A percentile compares a stretch with the other conserved stretches of the same genome.
Conservation (phyloP, 1,284 basidiomycete species). For the Cerrena zonata region DNA sequence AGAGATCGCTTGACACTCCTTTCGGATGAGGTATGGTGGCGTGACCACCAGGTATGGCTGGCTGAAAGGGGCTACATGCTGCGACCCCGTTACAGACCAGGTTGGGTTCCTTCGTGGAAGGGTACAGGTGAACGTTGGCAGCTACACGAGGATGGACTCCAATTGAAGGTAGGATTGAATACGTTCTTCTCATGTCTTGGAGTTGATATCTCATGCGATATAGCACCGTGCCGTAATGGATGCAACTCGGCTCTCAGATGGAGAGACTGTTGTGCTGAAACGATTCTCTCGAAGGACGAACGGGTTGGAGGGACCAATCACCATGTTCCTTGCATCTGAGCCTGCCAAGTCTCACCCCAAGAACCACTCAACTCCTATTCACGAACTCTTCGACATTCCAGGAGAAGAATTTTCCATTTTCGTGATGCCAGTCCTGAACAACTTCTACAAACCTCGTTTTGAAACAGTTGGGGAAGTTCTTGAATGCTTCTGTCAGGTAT, state of each 20-base stretch:
- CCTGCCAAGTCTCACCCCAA: constrained; percentile 14
- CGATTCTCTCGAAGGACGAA: constrained; percentile 1
- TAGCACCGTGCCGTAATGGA: constrained; percentile 17
- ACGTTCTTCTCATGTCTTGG: too few species aligned
- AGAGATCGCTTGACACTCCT: too few species aligned
- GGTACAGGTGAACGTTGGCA: too few species aligned
- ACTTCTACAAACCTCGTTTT: constrained; percentile 17
- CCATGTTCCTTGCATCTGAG: constrained; percentile 12
- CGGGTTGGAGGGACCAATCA: constrained; percentile 20
- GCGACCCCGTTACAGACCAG: constrained; percentile 13
- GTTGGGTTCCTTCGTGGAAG: constrained; percentile 17
- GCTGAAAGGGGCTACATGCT: constrained; percentile 15
- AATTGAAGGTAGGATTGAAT: too few species aligned
- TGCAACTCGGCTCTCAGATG: constrained; percentile 19
- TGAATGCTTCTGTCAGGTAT: constrained; percentile 22
- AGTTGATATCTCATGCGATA: too few species aligned
- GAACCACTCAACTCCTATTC: constrained; percentile 24
- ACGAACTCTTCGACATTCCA: constrained; percentile 19
- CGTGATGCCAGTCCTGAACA: constrained; percentile 24
- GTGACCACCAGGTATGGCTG: constrained; percentile 16
- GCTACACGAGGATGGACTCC: too few species aligned
- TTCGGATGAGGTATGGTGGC: too few species aligned
- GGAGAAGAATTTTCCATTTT: constrained; percentile 15
- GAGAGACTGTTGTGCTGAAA: constrained; percentile 18
- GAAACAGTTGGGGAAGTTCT: constrained; percentile 21